Evolutionary conservation across 2,329 filamentous ascomycete species (phyloP), one percentile per base, ranked within the genome.

Genomic region (Salinomyces thailandicus): DNA sequence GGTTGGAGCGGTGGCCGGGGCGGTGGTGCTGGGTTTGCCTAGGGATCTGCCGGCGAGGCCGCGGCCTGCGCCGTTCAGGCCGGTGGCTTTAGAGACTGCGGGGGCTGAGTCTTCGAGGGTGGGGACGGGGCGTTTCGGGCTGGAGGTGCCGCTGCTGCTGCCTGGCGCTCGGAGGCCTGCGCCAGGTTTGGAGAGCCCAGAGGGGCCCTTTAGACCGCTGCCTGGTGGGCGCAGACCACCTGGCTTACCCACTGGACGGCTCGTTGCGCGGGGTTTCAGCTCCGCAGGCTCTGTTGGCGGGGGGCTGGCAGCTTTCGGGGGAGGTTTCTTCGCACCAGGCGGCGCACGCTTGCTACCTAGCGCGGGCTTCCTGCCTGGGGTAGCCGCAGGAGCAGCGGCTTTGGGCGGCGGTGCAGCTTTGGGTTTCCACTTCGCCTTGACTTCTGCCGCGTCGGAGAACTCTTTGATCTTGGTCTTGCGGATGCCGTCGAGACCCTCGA

Each of bases 391-490:
- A 24, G 74, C 71, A 22, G 72, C 63, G 28, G 69, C 65, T 13
- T 67, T 59, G 48, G 72, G 72, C 2, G 85, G 75, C 16, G 72
- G 67, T 34, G 71, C 68, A 13, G 85, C 74, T 64, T 95, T 95
- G 1, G 89, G 89, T 63, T 93, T 93, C 57, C 86, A 85, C 57
- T 91, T 93, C 18, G 85, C 81, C 57, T 85, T 87, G 36, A 93
- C 85, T 55, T 89, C 79, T 18, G 84, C 85, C 4, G 73, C 71
- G 37, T 89, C 83, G 42, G 79, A 83, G 58, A 77, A 96, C 59
- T 98, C 91, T 64, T 93, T 95, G 58, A 96, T 83, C 61, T 95
- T 98, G 44, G 72, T 82, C 65, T 94, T 96, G 43, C 87, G 77
- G 48, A 96, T 96, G 16, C 98, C 91, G 55, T 98, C 91, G 2